Percentiles rank a stretch among this genome's conserved stretches.
phyloP scores from a whole-genome alignment of 257 asterid species.

The Knoxia roxburghii region DNA sequence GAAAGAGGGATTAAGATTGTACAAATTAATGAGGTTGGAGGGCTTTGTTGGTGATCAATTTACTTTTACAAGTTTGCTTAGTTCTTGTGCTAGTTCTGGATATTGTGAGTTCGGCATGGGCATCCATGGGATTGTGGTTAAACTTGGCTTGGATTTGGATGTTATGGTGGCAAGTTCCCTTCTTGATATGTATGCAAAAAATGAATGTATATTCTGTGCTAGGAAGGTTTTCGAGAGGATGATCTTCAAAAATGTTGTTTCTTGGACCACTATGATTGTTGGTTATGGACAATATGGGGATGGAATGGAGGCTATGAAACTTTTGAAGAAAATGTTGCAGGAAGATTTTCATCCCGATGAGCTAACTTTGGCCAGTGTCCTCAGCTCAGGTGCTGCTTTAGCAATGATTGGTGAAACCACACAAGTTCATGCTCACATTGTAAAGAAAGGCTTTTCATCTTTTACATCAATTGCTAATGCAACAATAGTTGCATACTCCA shows the following conservation, averaged over 20 bases:
- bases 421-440: conserved; percentile 26
- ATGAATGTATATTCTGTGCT: conserved; percentile 16
- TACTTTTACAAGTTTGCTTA: conserved; percentile 30
- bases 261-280: conserved; percentile 35
- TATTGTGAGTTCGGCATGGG: conserved; percentile 19
- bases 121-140: conserved; percentile 25
- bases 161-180: conserved; percentile 29
- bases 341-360: conserved; percentile 30
- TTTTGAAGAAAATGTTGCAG: conserved; percentile 26
- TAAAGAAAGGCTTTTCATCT: conserved; percentile 22
- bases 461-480: conserved; percentile 28
- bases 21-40: conserved; percentile 21
- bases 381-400: conserved; percentile 32
- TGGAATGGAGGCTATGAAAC: conserved; percentile 23
- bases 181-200: conserved; percentile 36
- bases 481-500: conserved; percentile 28
- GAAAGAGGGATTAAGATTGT: conserved; percentile 21
- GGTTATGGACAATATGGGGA: conserved; percentile 33
- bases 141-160: conserved; percentile 18
- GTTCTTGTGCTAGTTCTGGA: conserved; percentile 21
- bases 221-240: conserved; percentile 28
- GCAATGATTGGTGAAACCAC: conserved; percentile 20
- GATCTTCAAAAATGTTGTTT: conserved; percentile 28
- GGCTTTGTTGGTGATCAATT: conserved; percentile 29
- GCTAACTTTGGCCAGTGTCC: conserved; percentile 27